A percentile compares a stretch with the other conserved stretches of the same genome.
These are phyloP conservation scores for Candida krabiensis DNA, from an alignment of 805 yeast genomes.

Conservation along the genomic window DNA sequence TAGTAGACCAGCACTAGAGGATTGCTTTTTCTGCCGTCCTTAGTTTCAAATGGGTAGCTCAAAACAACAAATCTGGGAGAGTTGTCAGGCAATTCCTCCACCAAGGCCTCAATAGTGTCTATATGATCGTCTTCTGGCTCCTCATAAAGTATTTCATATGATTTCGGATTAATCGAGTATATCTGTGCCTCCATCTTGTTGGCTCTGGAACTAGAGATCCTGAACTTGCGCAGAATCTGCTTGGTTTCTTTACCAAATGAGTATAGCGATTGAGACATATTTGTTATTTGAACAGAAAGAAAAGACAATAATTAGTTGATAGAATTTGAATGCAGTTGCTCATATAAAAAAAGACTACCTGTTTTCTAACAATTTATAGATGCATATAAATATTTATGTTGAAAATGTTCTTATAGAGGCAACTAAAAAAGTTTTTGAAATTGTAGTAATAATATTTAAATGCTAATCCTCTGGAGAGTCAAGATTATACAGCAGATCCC, in stretches of 20 bases:
- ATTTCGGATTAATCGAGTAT: slow-evolving; percentile 54
- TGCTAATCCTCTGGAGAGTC: no score
- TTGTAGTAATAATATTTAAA: background rate
- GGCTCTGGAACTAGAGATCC: slow-evolving; percentile 69
- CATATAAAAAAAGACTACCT: no score
- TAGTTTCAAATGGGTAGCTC: slow-evolving; percentile 68
- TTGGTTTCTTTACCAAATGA: slow-evolving; percentile 62
- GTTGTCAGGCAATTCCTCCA: slow-evolving; percentile 79
- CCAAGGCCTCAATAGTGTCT: slow-evolving; percentile 56
- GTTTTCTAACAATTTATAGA: no score
- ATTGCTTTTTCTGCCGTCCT: slow-evolving; percentile 70
- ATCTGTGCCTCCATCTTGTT: slow-evolving; percentile 60
- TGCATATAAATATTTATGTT: no score
- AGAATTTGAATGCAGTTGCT: no score
- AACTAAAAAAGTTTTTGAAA: background rate
- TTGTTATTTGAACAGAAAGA: slow-evolving; percentile 2
- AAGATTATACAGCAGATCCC: no score
- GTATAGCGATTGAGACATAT: slow-evolving; percentile 55
- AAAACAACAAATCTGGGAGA: slow-evolving; percentile 73
- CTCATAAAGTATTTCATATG: slow-evolving; percentile 52
- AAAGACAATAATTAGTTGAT: background rate
- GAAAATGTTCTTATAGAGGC: no score
- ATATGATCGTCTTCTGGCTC: slow-evolving; percentile 41
- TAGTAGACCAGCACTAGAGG: slow-evolving; percentile 85
- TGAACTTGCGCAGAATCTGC: slow-evolving; percentile 63